Evolutionary conservation across 371 early-diverging fungal species (phyloP).

Genomic region (Mortierella sp.): DNA sequence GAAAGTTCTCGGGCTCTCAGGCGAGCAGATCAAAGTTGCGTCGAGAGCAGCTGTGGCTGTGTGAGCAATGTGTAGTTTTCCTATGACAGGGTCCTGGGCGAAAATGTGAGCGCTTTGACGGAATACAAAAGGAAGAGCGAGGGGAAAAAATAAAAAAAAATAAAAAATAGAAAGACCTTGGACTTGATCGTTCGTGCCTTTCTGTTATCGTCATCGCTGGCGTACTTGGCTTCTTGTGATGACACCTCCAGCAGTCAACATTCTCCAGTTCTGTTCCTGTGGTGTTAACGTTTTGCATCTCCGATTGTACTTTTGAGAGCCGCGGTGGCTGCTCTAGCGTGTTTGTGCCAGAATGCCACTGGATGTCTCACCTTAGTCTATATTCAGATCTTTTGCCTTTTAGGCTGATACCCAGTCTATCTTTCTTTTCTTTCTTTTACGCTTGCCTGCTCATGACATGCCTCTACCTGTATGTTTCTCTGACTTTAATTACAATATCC

Average conservation of each 20-base stretch:
- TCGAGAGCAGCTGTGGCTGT: background rate
- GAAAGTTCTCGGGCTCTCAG: background rate
- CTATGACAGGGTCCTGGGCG: background rate
- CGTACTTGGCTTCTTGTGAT: background rate
- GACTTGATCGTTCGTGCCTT: background rate
- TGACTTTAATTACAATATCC: background rate
- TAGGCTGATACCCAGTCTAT: background rate
- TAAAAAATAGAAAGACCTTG: background rate
- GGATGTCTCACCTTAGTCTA: conserved; percentile 11
- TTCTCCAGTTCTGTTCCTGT: background rate
- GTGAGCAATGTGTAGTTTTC: background rate
- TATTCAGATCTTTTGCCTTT: background rate
- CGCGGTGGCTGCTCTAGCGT: background rate
- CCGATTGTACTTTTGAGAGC: background rate
- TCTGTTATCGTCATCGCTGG: background rate
- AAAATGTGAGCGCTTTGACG: background rate
- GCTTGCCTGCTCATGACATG: background rate
- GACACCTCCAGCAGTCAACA: background rate
- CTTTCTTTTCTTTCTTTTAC: conserved; percentile 1
- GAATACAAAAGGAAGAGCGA: background rate
- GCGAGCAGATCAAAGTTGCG: background rate
- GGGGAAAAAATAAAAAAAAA: background rate
- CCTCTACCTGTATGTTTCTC: background rate
- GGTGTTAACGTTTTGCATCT: conserved; percentile 2
- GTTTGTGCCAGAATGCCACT: conserved; percentile 18